These are phyloP conservation scores for Chenopodium quinoa DNA, from an alignment of 148 eudicot genomes.

Conservation along the genomic window DNA sequence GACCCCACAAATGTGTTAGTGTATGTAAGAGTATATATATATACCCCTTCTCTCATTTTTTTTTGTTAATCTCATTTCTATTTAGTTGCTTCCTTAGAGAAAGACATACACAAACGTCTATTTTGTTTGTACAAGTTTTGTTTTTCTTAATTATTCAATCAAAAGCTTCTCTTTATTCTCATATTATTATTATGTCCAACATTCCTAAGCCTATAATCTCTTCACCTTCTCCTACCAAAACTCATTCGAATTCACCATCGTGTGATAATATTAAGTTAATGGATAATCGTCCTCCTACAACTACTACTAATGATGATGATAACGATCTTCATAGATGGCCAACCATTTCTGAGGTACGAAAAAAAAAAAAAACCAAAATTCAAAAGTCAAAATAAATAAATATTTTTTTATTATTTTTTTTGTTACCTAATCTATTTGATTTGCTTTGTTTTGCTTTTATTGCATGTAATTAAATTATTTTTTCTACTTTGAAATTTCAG, in stretches of 20 bases:
- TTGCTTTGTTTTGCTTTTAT: conserved; percentile 4
- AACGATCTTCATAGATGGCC: conserved; percentile 64
- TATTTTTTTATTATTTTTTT: no score
- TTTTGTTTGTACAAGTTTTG: not conserved
- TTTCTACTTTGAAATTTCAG: conserved; percentile 25
- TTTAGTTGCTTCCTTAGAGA: conserved; percentile 25
- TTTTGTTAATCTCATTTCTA: conserved; percentile 15
- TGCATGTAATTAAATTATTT: not conserved
- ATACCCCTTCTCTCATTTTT: not conserved
- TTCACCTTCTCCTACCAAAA: conserved; percentile 42
- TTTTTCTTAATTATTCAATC: not conserved
- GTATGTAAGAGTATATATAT: conserved; percentile 13
- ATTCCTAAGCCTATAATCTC: conserved; percentile 43
- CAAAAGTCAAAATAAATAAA: no score
- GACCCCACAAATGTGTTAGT: not conserved
- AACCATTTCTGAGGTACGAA: conserved; percentile 52
- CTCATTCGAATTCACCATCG: conserved; percentile 26
- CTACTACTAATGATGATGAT: conserved; percentile 1
- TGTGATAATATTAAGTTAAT: conserved; percentile 33
- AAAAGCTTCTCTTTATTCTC: not conserved
- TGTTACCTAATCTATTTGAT: not conserved
- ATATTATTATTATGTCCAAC: conserved; percentile 42
- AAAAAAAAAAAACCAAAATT: no score
- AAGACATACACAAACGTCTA: conserved; percentile 24
- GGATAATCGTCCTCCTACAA: conserved; percentile 21